These are phyloP conservation scores for Naematelia aurantialba DNA, from an alignment of 768 basidiomycete genomes.

Conservation along the genomic window DNA sequence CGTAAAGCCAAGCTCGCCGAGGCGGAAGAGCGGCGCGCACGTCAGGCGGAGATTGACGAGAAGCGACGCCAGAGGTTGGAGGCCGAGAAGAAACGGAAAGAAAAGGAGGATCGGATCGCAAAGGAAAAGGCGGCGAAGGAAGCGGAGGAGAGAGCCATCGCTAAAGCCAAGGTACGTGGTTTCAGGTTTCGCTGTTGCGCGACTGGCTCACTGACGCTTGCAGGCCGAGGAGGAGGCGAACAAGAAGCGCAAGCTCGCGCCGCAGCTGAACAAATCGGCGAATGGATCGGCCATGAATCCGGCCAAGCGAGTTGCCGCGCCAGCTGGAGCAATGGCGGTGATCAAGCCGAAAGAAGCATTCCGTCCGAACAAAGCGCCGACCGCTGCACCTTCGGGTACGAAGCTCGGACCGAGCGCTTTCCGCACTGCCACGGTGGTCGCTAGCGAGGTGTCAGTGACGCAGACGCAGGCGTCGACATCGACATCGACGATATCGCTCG, in stretches of 20 bases:
- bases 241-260: constrained; percentile 33
- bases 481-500: constrained; percentile 33
- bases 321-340: constrained; percentile 1
- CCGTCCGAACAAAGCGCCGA: constrained; percentile 19
- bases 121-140: constrained; percentile 37
- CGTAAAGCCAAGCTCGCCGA: constrained; percentile 17
- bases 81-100: constrained; percentile 21
- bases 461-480: no score
- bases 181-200: background rate
- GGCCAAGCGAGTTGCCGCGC: constrained; percentile 16
- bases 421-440: constrained; percentile 22
- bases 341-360: constrained; percentile 31
- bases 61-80: constrained; percentile 16
- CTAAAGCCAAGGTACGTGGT: constrained; percentile 27
- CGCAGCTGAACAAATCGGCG: constrained; percentile 19
- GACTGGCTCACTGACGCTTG: constrained; percentile 1
- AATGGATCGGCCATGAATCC: constrained; percentile 7
- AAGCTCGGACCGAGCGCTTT: constrained; percentile 39
- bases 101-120: constrained; percentile 24
- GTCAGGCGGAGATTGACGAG: constrained; percentile 9
- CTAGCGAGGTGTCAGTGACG: constrained; percentile 6
- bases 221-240: constrained; percentile 31
- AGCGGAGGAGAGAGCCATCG: constrained; percentile 22
- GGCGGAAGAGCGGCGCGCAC: constrained; percentile 8
- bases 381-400: constrained; percentile 7